Evolutionary conservation across 805 yeast species (phyloP), one percentile per base, ranked within the genome.

Genomic region (Saturnispora saitoi): DNA sequence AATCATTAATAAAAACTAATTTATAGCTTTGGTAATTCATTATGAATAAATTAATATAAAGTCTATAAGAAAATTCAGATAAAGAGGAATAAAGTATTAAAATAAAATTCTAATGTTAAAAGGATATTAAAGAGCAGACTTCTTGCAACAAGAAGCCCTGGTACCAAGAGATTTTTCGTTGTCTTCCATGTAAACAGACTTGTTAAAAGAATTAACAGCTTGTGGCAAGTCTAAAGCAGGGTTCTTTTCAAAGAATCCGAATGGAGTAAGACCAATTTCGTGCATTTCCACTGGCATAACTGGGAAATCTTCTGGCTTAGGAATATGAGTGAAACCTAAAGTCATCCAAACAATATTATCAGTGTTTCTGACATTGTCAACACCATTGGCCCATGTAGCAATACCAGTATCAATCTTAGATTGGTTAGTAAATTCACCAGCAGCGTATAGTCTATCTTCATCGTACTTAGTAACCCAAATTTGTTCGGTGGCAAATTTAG

Each of bases 371-470:
- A 84, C 87, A 32, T 68, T 61, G 51, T 82, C 89, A 44, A 67
- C 65, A 55, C 84, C 83, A 59, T 81, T 73, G 34, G 86, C 85
- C 83, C 89, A 86, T 39, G 65, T 71, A 32, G 79, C 81, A 47
- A 86, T 62, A 62, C 93, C 95, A 24, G 84, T 76, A 64, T 84
- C 93, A 3, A 42, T 59, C 50, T 75, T 74, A 14, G 90, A 83
- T 69, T 85, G 95, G 66, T 85, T 86, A 53, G 95, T 85, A 72
- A 85, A 84, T 63, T 83, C 90, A 64, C 95, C 95, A 51, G 89
- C 90, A 45, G 90, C 88, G 55, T 72, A 85, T 57, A 83, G 65
- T 67, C 83, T 78, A 61, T 81, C 74, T 62, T 86, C 93, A 53
- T 70, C 69, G 69, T 83, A 81, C 65, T 83, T 84, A 55, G 91